Base-by-base conservation (phyloP, 805 yeast genomes). In the Saccharomycopsis sp. region DNA sequence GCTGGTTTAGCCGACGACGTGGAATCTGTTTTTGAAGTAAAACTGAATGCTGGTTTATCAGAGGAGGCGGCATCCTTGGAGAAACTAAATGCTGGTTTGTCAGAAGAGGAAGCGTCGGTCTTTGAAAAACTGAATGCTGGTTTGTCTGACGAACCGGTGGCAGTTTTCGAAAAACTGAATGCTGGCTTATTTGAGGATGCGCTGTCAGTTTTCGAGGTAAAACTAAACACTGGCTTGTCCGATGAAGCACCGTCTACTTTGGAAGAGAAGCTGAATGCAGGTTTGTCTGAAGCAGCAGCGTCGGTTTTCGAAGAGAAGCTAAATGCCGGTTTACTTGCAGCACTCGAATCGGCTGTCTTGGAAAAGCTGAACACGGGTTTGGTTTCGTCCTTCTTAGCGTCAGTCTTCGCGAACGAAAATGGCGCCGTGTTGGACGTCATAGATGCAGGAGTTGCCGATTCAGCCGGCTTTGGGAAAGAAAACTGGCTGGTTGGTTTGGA, bases 201-300 rank as follows among this genome's bases (percentile, higher is more conserved):
- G 12, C 53, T 46, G 20, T 24, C 58, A 34, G 24, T 18, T 21
- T 51, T 15, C 15, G 37, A 4, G 9, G 63, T 65, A 53, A 62
- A 64, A 1, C 63, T 50, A 24, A 61, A 59, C 15, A 60, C 54
- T 1, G 66, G 57, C 34, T 52, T 56, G 34, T 16, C 55, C 16
- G 47, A 37, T n/a, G n/a, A 34, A 50, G 56, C 61, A 7, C 63
- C 41, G 20, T 24, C 58, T 40, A 3, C 20, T 21, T 51, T 60
- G n/a, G 62, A 63, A 24, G 40, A 5, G 24, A 50, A 50, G 4
- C 51, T 5, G 20, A 62, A 60, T 12, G 57, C 50, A 18, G 54
- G 54, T 37, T 51, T 51, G 16, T 51, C 51, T 29, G 37, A 5
- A 29, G 37, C 29, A 50, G 56, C 61, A 7, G 64, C 41, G 20